phyloP scores from a whole-genome alignment of 2,329 filamentous ascomycete genomes.

The Stagonosporopsis chrysanthemi region DNA sequence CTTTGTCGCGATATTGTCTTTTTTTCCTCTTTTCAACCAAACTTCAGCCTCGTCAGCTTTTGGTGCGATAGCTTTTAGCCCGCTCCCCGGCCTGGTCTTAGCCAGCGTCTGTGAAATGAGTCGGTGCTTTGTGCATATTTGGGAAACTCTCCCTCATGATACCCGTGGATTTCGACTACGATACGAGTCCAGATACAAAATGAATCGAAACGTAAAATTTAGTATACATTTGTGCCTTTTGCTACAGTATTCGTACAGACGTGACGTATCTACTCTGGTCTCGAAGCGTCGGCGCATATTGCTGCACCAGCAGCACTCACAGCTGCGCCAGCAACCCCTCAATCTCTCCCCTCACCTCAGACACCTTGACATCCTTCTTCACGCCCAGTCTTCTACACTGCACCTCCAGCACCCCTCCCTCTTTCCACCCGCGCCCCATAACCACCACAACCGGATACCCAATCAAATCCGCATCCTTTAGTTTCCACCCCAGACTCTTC shows the following conservation, averaged over 20 bases:
- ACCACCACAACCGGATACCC: conserved; percentile 87
- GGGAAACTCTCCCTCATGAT: conserved; percentile 30
- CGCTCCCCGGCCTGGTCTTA: conserved; percentile 15
- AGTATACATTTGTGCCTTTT: conserved; percentile 4
- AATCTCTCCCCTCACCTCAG: conserved; percentile 57
- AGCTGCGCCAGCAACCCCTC: conserved; percentile 28
- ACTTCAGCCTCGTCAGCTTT: not conserved
- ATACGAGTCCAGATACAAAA: conserved; percentile 29
- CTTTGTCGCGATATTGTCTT: conserved; percentile 17
- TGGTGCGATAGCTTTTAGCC: conserved; percentile 7
- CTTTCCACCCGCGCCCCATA: conserved; percentile 63
- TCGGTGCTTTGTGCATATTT: conserved; percentile 30
- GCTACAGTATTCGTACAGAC: not conserved
- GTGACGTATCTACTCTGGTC: not conserved
- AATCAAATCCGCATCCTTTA: conserved; percentile 86
- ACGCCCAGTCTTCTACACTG: conserved; percentile 75
- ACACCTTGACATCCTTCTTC: conserved; percentile 65
- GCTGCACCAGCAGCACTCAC: conserved; percentile 4
- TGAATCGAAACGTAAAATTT: conserved; percentile 28
- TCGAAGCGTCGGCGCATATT: not conserved
- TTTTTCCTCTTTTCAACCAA: not conserved
- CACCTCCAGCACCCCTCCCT: conserved; percentile 67
- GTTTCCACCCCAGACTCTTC: conserved; percentile 78
- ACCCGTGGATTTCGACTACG: conserved; percentile 29
- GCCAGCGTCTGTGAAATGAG: conserved; percentile 13